Conservation (phyloP, 2,329 filamentous ascomycete species). For the Didymella arachidicola region DNA sequence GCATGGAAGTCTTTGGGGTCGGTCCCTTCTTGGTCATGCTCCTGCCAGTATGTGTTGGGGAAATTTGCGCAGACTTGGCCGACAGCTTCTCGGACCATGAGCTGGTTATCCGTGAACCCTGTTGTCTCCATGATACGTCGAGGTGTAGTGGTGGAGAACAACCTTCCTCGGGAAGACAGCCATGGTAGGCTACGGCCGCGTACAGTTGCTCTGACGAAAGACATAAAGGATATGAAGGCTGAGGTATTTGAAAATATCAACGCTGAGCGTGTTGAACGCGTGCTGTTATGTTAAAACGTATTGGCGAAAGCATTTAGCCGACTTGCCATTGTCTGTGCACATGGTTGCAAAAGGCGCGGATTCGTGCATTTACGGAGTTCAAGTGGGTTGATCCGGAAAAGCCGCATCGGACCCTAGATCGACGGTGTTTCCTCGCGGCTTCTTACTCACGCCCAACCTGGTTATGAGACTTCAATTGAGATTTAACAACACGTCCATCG, state of each 20-base stretch:
- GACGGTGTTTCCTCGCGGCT: conserved; percentile 2
- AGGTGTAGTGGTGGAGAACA: conserved; percentile 44
- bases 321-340: neutral
- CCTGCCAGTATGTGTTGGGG: conserved; percentile 77
- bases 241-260: neutral
- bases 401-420: conserved; percentile 12
- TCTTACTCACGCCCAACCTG: neutral
- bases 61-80: conserved; percentile 73
- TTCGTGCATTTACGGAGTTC: neutral
- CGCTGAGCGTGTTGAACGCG: neutral
- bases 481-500: neutral
- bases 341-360: too few species aligned
- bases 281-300: neutral
- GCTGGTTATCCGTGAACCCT: conserved; percentile 75
- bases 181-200: conserved; percentile 10
- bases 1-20: conserved; percentile 81
- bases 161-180: conserved; percentile 3
- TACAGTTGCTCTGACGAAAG: conserved; percentile 1
- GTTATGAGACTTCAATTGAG: neutral
- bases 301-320: conserved; percentile 19
- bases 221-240: neutral
- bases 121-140: conserved; percentile 71
- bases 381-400: conserved; percentile 10
- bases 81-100: conserved; percentile 75
- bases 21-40: conserved; percentile 72